Evolutionary conservation across 1,139 yeast species (phyloP), one percentile per base, ranked within the genome.

Genomic region (Suhomyces ambrosiae): DNA sequence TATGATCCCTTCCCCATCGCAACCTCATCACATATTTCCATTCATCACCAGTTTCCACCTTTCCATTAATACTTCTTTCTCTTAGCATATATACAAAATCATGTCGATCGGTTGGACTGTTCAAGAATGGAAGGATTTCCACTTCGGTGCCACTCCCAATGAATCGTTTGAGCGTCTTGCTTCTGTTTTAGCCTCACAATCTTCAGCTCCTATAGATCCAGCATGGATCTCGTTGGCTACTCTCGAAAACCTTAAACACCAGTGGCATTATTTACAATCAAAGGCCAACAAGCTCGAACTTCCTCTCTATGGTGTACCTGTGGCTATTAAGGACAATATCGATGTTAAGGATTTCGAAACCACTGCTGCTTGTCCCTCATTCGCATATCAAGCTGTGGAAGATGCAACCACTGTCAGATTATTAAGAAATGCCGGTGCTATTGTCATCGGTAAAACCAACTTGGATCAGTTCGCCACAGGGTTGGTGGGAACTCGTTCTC

Each of bases 381-480:
- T 73, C 57, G 71, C 79, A 18, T 89, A 81, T 63, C 46, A 56
- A 2, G 90, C 97, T 2, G 58, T 63, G 27, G 68, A 69, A 38
- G 97, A 90, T 56, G 80, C 97, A 28, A 78, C 86, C 13, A 76
- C 85, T 7, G 96, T 89, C 9, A 61, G 66, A 17, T 65, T 82
- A 22, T 72, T 90, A 51, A 78, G 88, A 60, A 75, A 73, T 13
- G 86, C 89, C 19, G 97, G 97, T 53, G 97, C 97, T 31, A 86
- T 90, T 38, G 76, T 90, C 25, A 71, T 90, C 32, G 97, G 97
- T 40, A 90, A 90, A 60, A 90, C 97, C 42, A 90, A 90, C 59
- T 71, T 90, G 59, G 97, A 90, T 59, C 97, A 90, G 61, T 90
- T 90, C 63, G 97, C 97, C 14, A 90, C 97, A 4, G 98, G 98